These are phyloP conservation scores for Paralagenidium karlingii DNA, from an alignment of 352 stramenopile species.

Conservation along the genomic window DNA sequence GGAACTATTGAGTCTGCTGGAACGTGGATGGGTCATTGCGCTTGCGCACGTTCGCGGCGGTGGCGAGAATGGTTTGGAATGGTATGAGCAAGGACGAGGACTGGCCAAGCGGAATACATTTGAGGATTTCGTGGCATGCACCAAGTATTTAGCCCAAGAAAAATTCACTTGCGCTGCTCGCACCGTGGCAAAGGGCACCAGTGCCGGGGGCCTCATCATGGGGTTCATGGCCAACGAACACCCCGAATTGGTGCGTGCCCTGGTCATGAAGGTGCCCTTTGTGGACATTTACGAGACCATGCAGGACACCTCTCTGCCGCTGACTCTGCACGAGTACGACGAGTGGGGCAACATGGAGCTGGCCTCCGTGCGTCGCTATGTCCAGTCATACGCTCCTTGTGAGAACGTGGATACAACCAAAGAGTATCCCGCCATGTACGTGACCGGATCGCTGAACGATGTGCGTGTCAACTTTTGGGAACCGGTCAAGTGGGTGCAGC, in stretches of 20 bases:
- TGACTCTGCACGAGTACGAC: slow-evolving; percentile 88
- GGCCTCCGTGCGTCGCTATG: slow-evolving; percentile 36
- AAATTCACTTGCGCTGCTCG: slow-evolving; percentile 44
- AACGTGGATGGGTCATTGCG: slow-evolving; percentile 81
- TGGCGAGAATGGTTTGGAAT: slow-evolving; percentile 73
- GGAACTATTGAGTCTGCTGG: slow-evolving; percentile 68
- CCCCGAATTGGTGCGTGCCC: slow-evolving; percentile 50
- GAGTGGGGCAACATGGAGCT: slow-evolving; percentile 75
- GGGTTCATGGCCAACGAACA: slow-evolving; percentile 78
- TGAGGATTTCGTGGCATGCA: slow-evolving; percentile 67
- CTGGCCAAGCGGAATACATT: slow-evolving; percentile 81
- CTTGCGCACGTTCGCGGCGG: slow-evolving; percentile 85
- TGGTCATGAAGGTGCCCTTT: slow-evolving; percentile 85
- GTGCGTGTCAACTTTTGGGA: slow-evolving; percentile 79
- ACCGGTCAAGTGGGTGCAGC: slow-evolving; percentile 75
- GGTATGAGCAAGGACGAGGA: slow-evolving; percentile 75
- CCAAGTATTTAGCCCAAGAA: slow-evolving; percentile 38
- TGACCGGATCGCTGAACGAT: slow-evolving; percentile 76
- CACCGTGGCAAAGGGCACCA: slow-evolving; percentile 69
- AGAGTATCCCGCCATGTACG: slow-evolving; percentile 65
- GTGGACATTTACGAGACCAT: slow-evolving; percentile 83
- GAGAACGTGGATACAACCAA: slow-evolving; percentile 38
- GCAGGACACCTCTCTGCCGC: slow-evolving; percentile 64
- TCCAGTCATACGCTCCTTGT: slow-evolving; percentile 69
- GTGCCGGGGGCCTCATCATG: slow-evolving; percentile 80